phyloP scores from a whole-genome alignment of 2,329 filamentous ascomycete genomes.

The Colletotrichum tropicale region DNA sequence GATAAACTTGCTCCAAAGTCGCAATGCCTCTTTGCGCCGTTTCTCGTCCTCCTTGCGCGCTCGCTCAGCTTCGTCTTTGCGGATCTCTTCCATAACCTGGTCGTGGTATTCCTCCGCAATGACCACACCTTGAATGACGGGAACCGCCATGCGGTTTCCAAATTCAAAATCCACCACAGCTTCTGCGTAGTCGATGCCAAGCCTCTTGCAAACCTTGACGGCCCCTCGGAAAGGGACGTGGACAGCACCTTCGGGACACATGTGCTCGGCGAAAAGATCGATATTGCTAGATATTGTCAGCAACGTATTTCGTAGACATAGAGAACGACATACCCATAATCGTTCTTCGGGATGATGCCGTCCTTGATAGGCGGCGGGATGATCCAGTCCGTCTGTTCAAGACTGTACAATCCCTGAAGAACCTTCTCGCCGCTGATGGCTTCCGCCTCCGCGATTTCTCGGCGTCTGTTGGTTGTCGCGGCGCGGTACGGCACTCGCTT shows the following conservation, averaged over 20 bases:
- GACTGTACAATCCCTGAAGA: constrained; percentile 83
- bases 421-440: constrained; percentile 81
- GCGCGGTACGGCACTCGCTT: constrained; percentile 91
- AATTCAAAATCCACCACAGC: constrained; percentile 98
- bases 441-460: constrained; percentile 87
- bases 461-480: constrained; percentile 84
- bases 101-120: constrained; percentile 81
- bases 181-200: constrained; percentile 89
- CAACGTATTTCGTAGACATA: neutral
- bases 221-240: constrained; percentile 83
- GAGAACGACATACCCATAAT: constrained; percentile 65
- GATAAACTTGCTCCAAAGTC: constrained; percentile 84
- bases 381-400: constrained; percentile 92
- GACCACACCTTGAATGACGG: constrained; percentile 88
- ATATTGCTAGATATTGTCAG: constrained; percentile 67
- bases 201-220: constrained; percentile 79
- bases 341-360: constrained; percentile 90
- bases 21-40: constrained; percentile 73
- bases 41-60: constrained; percentile 84
- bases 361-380: constrained; percentile 86
- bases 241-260: constrained; percentile 82
- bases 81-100: constrained; percentile 77
- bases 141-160: constrained; percentile 90
- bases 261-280: constrained; percentile 90
- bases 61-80: constrained; percentile 76